These are phyloP conservation scores for Panicum miliaceum DNA, from an alignment of 176 grass and related monocot genomes.

Conservation along the genomic window DNA sequence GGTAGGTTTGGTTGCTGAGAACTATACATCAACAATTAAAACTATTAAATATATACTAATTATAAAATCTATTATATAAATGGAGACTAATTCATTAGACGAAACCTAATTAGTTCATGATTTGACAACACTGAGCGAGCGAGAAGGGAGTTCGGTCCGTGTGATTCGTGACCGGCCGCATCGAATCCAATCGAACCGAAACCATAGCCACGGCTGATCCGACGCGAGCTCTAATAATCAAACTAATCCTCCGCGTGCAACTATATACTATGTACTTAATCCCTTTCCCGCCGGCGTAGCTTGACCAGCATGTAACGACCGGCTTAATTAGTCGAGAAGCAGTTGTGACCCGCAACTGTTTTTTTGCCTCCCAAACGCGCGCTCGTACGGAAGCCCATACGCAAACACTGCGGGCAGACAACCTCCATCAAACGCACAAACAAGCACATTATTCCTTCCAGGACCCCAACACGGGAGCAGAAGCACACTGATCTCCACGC, in stretches of 20 bases:
- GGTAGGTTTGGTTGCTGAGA: too few species aligned
- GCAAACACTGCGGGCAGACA: not conserved
- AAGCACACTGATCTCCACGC: not conserved
- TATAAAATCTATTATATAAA: too few species aligned
- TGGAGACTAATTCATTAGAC: too few species aligned
- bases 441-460: not conserved
- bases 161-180: too few species aligned
- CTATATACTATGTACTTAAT: not conserved
- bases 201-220: not conserved
- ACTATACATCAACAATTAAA: too few species aligned
- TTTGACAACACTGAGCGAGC: too few species aligned
- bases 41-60: too few species aligned
- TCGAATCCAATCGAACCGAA: not conserved
- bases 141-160: too few species aligned
- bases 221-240: not conserved
- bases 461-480: not conserved
- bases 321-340: not conserved
- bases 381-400: not conserved
- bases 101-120: too few species aligned
- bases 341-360: too few species aligned
- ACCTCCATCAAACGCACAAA: not conserved
- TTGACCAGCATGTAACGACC: not conserved
- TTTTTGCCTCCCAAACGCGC: not conserved
- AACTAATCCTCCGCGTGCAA: not conserved
- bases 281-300: not conserved